Conservation (phyloP, 2,329 filamentous ascomycete species). For the Hypoxylon sp. region DNA sequence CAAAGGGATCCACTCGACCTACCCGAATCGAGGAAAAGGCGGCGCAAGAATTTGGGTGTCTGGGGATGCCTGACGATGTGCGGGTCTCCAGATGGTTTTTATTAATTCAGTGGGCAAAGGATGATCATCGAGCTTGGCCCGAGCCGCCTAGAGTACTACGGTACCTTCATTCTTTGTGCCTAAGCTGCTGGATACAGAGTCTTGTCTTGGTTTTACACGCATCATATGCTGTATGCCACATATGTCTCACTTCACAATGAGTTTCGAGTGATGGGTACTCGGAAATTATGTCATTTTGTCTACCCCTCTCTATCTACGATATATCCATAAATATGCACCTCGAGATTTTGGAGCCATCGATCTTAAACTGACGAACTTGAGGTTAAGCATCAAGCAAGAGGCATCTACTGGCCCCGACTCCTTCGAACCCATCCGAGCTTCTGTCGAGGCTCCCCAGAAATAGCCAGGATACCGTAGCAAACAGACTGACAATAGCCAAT, state of each 20-base stretch:
- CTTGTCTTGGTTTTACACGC: too few relatives aligned
- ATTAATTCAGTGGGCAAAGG: constrained; percentile 38
- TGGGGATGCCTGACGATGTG: constrained; percentile 38
- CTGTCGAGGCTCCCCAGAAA: too few relatives aligned
- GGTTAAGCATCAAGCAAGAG: constrained; percentile 29
- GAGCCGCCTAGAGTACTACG: constrained; percentile 30
- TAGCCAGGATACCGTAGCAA: too few relatives aligned
- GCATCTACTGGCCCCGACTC: constrained; percentile 33
- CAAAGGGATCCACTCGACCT: constrained; percentile 32
- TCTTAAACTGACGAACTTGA: constrained; percentile 28
- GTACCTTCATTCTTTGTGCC: background rate
- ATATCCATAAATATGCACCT: background rate
- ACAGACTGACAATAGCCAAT: constrained; percentile 26
- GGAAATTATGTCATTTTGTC: background rate
- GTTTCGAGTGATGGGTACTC: background rate
- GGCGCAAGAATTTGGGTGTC: constrained; percentile 35
- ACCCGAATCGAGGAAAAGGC: constrained; percentile 30
- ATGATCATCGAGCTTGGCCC: constrained; percentile 38
- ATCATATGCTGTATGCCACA: background rate
- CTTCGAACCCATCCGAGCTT: constrained; percentile 22
- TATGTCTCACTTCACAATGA: background rate
- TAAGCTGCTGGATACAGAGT: too few relatives aligned
- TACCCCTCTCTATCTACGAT: background rate
- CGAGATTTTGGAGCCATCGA: constrained; percentile 24
- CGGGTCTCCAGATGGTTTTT: constrained; percentile 36